Evolutionary conservation across 768 basidiomycete species (phyloP), one percentile per base, ranked within the genome.

Genomic region (Tulasnella sp.): DNA sequence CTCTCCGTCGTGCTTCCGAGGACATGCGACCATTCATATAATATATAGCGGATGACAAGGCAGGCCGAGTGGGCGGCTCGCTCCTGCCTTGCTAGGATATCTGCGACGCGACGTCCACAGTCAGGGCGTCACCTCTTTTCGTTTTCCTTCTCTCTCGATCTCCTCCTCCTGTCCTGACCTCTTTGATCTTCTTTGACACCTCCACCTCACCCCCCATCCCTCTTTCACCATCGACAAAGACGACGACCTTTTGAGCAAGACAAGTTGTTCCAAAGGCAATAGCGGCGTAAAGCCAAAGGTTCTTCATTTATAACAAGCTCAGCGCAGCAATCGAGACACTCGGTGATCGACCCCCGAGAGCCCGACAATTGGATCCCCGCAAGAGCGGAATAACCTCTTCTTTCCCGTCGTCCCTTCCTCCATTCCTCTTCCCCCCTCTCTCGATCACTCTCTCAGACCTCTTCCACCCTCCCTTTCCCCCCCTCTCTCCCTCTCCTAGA

Each of bases 331-430:
- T 64, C 58, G 58, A 64, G 58, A 64, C 58, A 64, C 25, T 29
- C 58, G 58, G 58, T 64, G 58, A 64, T 64, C 58, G 58, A 64
- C 58, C 58, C 58, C 58, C 29, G 58, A 64, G 58, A 64, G 58
- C 58, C 58, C 58, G 58, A 64, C 58, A 64, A 64, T 64, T 64
- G 58, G 58, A 64, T 64, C 58, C 58, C 58, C 58, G 58, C 58
- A 49, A n/a, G 58, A 64, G 58, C 58, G 58, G 58, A 64, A 64
- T 64, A 64, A 64, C 58, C 58, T 64, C 58, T 64, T 64, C 58
- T 64, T 64, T 82, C 85, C 85, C 84, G 84, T 85, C 81, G 80
- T 79, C 79, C 74, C 81, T 83, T 83, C 85, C 84, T 69, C 79
- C 79, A 75, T 76, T n/a, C 76, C 75, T 79, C 79, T 79, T 82